phyloP scores from a whole-genome alignment of 1,284 basidiomycete species.

The Ustilago esculenta region DNA sequence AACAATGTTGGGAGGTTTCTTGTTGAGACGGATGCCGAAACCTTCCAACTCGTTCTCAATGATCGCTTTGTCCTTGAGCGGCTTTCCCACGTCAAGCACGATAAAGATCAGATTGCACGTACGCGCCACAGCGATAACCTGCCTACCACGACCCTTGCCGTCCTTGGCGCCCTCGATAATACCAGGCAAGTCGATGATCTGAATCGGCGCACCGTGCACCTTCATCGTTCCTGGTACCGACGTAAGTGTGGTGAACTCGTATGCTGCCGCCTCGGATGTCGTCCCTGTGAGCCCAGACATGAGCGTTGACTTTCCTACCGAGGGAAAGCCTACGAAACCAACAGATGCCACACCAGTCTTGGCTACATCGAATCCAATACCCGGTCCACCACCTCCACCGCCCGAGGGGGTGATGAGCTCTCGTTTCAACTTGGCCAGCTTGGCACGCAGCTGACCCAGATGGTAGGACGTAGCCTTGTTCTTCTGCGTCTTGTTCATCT shows the following conservation, averaged over 20 bases:
- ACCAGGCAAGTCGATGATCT: constrained; percentile 77
- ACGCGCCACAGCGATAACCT: constrained; percentile 91
- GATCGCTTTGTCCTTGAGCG: constrained; percentile 87
- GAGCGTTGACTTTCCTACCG: constrained; percentile 78
- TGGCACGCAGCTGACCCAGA: constrained; percentile 95
- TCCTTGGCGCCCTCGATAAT: constrained; percentile 99
- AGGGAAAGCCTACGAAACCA: constrained; percentile 71
- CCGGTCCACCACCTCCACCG: constrained; percentile 80
- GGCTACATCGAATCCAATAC: constrained; percentile 84
- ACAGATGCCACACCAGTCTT: constrained; percentile 94
- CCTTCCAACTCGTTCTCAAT: constrained; percentile 94
- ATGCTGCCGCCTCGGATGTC: constrained; percentile 95
- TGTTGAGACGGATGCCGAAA: constrained; percentile 95
- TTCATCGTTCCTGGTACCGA: constrained; percentile 95
- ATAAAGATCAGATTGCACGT: constrained; percentile 99
- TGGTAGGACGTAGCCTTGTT: constrained; percentile 86
- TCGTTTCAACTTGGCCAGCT: constrained; percentile 93
- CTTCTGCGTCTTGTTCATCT: constrained; percentile 78
- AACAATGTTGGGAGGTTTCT: constrained; percentile 87
- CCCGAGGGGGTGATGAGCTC: constrained; percentile 86
- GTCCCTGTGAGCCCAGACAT: constrained; percentile 99
- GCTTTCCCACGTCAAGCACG: constrained; percentile 96
- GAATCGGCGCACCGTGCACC: constrained; percentile 85
- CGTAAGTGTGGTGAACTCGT: constrained; percentile 83
- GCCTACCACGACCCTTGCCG: constrained; percentile 94